A percentile compares a stretch with the other conserved stretches of the same genome.
phyloP scores from a whole-genome alignment of 257 asterid species.

The Solanum lignicaule region DNA sequence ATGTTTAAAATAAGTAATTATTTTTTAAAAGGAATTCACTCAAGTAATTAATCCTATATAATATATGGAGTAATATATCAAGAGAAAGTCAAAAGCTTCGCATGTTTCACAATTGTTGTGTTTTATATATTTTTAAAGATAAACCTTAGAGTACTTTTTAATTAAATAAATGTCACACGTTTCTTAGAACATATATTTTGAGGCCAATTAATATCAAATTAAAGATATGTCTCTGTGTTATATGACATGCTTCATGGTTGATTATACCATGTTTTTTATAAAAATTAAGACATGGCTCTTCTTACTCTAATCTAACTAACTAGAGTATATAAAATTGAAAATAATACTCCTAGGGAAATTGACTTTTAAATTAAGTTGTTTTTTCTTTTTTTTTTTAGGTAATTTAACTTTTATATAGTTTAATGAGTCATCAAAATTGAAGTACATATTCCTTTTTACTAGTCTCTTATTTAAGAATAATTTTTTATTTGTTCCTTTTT shows the following conservation, averaged over 20 bases:
- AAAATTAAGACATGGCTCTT: not conserved
- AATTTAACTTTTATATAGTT: not conserved
- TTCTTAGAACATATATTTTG: not conserved
- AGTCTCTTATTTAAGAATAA: too few relatives aligned
- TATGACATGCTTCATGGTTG: not conserved
- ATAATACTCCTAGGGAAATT: not conserved
- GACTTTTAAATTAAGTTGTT: not conserved
- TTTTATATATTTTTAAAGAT: not conserved
- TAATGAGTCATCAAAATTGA: not conserved
- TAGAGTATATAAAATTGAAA: not conserved
- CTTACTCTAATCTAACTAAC: not conserved
- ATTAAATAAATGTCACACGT: not conserved
- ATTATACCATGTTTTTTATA: not conserved
- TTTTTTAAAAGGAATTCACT: too few relatives aligned
- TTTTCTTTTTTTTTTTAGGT: not conserved
- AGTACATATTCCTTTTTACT: not conserved
- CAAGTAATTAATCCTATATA: too few relatives aligned
- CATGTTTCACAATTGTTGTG: not conserved
- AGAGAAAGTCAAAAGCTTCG: not conserved
- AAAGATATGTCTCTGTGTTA: not conserved
- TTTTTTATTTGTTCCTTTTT: not conserved
- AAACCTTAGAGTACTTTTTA: not conserved
- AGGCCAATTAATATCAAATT: not conserved
- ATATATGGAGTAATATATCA: not conserved
- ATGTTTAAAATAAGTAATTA: too few relatives aligned